phyloP scores from a whole-genome alignment of 164 flowering plant species.

The Cinnamomum chago region DNA sequence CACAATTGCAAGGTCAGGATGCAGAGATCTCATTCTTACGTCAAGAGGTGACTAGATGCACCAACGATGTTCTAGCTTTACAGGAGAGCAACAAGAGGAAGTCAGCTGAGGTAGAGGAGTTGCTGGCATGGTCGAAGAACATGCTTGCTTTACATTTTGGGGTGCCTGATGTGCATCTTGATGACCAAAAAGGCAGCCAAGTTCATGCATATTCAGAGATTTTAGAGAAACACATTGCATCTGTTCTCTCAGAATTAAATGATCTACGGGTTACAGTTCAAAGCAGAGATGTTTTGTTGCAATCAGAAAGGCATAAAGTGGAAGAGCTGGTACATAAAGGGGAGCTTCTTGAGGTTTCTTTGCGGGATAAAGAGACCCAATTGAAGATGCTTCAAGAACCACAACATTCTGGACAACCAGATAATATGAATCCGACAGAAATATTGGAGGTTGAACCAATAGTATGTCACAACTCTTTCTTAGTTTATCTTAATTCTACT shows the following conservation, averaged over 20 bases:
- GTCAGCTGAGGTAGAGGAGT: slow-evolving; percentile 50
- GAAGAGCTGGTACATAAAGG: slow-evolving; percentile 52
- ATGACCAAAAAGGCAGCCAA: slow-evolving; percentile 22
- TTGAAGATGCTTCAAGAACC: slow-evolving; percentile 44
- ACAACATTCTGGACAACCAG: slow-evolving; percentile 37
- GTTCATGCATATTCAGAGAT: slow-evolving; percentile 40
- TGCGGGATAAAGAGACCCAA: slow-evolving; percentile 68
- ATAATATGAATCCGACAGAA: slow-evolving; percentile 38
- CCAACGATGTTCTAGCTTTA: slow-evolving; percentile 72
- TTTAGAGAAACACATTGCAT: slow-evolving; percentile 48
- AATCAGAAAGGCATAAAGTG: slow-evolving; percentile 54
- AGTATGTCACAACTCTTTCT: slow-evolving; percentile 39
- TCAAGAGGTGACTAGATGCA: slow-evolving; percentile 90
- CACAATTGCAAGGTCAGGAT: slow-evolving; percentile 79
- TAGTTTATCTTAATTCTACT: background rate
- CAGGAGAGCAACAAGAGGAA: slow-evolving; percentile 49
- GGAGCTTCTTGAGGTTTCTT: slow-evolving; percentile 53
- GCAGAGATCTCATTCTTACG: slow-evolving; percentile 88
- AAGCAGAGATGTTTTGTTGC: slow-evolving; percentile 56
- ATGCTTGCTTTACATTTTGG: slow-evolving; percentile 35
- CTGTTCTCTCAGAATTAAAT: slow-evolving; percentile 59
- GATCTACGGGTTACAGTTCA: slow-evolving; percentile 43
- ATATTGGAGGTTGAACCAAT: slow-evolving; percentile 68
- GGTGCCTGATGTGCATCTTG: slow-evolving; percentile 30
- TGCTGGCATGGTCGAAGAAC: slow-evolving; percentile 63